Evolutionary conservation across 176 grass and related monocot species (phyloP).

Genomic region (Oryza australiensis): DNA sequence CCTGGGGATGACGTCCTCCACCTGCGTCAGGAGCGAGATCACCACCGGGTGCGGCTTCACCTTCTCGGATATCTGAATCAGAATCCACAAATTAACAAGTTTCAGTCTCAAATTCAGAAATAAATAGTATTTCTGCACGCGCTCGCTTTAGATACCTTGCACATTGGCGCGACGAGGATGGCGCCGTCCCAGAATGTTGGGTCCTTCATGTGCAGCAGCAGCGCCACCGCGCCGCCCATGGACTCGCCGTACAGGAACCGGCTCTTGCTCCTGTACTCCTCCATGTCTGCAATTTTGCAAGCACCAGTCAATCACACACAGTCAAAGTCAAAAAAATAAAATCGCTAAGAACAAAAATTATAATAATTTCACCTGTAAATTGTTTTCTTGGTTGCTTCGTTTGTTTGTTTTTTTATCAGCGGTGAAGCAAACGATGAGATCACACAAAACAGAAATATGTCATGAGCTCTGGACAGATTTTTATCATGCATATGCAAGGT

Average conservation of each 20-base stretch:
- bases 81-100: not conserved
- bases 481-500: no score
- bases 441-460: no score
- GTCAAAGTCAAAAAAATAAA: no score
- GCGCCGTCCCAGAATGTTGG: slow-evolving; percentile 87
- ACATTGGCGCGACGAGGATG: slow-evolving; percentile 86
- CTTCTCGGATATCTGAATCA: slow-evolving; percentile 80
- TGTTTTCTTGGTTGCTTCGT: no score
- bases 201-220: slow-evolving; percentile 78
- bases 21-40: slow-evolving; percentile 63
- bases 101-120: not conserved
- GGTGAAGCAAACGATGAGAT: no score
- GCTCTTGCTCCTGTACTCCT: slow-evolving; percentile 72
- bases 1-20: slow-evolving; percentile 85
- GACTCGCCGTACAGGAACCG: slow-evolving; percentile 95
- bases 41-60: slow-evolving; percentile 86
- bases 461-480: no score
- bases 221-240: slow-evolving; percentile 85
- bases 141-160: slow-evolving; percentile 66
- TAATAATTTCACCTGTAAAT: no score
- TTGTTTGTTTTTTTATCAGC: no score
- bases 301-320: no score
- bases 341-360: no score
- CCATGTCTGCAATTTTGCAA: slow-evolving; percentile 34
- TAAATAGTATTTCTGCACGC: no score